These are phyloP conservation scores for Mycena haematopus DNA, from an alignment of 768 basidiomycete species.

Conservation along the genomic window DNA sequence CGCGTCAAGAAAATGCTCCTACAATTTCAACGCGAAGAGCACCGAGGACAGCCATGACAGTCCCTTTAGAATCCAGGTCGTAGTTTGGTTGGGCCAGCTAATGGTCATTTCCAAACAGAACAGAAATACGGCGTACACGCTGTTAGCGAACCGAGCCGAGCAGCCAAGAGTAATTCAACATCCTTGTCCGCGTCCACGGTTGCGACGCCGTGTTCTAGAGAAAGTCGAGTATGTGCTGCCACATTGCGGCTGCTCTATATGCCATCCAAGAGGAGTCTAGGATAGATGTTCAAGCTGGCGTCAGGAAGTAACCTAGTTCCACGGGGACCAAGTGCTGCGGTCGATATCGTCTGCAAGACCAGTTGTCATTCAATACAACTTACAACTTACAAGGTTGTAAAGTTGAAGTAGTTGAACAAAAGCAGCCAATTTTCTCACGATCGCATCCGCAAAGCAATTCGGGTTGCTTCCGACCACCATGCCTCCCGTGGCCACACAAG, in stretches of 20 bases:
- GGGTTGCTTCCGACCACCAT: slow-evolving; percentile 8
- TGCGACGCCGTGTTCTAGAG: slow-evolving; percentile 2
- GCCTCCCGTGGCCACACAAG: slow-evolving; percentile 11
- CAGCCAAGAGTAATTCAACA: neutral
- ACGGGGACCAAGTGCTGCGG: no score
- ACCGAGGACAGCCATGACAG: slow-evolving; percentile 25
- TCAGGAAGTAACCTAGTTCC: neutral
- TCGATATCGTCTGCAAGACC: no score
- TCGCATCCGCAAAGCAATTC: neutral
- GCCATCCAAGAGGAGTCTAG: slow-evolving; percentile 1
- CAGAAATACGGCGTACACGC: neutral
- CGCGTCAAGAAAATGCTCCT: slow-evolving; percentile 1
- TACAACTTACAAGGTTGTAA: no score
- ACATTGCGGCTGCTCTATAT: neutral
- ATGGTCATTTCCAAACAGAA: neutral
- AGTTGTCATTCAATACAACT: no score
- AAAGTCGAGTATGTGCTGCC: neutral
- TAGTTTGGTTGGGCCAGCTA: slow-evolving; percentile 17
- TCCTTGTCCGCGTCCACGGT: no score
- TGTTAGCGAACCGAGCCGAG: neutral
- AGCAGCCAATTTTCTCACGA: no score
- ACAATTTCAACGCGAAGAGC: slow-evolving; percentile 26
- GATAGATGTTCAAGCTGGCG: neutral
- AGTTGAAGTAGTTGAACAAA: no score
- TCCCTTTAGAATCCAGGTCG: slow-evolving; percentile 25